Evolutionary conservation across 2,329 filamentous ascomycete genomes (phyloP).

Genomic region (Cladosporium sp.): DNA sequence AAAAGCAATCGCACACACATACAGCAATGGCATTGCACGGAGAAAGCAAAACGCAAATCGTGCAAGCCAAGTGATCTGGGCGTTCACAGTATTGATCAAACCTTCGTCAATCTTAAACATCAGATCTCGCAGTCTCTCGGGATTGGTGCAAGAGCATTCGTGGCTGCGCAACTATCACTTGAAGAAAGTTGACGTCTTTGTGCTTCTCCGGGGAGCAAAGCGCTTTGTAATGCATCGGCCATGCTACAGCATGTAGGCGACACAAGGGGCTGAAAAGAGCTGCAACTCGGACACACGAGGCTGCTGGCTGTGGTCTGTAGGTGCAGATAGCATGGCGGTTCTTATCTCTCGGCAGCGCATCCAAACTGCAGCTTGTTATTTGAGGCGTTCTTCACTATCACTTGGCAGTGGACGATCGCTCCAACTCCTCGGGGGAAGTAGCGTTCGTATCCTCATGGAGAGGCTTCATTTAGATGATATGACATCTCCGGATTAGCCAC

Average conservation of each 20-base stretch:
- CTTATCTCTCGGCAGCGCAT: constrained; percentile 15
- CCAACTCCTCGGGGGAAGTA: background rate
- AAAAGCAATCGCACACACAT: background rate
- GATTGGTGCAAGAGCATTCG: background rate
- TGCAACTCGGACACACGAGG: background rate
- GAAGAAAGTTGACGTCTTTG: background rate
- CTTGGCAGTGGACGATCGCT: constrained; percentile 7
- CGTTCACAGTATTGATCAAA: background rate
- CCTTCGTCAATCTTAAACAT: background rate
- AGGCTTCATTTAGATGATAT: background rate
- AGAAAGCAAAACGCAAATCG: background rate
- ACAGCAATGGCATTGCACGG: background rate
- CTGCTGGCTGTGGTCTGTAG: background rate
- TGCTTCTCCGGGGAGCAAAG: constrained; percentile 16
- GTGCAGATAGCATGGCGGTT: background rate
- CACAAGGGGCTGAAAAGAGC: background rate
- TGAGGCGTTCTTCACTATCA: constrained; percentile 14
- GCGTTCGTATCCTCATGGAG: background rate
- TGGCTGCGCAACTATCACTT: constrained; percentile 16
- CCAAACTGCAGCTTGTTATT: constrained; percentile 8
- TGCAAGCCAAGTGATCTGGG: constrained; percentile 10
- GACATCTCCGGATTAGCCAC: background rate
- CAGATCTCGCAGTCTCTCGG: background rate
- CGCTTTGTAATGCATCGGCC: constrained; percentile 9
- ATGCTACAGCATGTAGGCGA: background rate